Percentiles rank a stretch among this genome's conserved stretches.
Conservation (phyloP, 352 stramenopile species). For the Plasmopara viticola region DNA sequence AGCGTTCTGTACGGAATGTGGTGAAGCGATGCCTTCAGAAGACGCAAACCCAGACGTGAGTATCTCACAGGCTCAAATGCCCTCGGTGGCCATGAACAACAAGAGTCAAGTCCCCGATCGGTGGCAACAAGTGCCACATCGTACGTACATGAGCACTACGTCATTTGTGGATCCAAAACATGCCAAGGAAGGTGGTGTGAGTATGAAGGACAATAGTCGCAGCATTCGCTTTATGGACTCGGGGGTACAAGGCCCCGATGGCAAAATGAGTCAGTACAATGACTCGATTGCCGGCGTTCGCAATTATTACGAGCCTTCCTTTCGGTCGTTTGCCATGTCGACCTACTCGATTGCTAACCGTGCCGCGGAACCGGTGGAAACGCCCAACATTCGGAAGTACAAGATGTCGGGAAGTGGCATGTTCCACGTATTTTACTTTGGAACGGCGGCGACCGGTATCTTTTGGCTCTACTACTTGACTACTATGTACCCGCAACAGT, state of each 20-base stretch:
- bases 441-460: conserved; percentile 53
- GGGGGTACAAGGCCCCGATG: conserved; percentile 75
- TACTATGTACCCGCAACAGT: conserved; percentile 79
- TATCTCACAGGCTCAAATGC: conserved; percentile 85
- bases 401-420: conserved; percentile 82
- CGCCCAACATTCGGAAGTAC: conserved; percentile 88
- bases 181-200: conserved; percentile 56
- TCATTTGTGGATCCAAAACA: conserved; percentile 86
- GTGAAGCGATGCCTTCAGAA: conserved; percentile 76
- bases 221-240: conserved; percentile 87
- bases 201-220: conserved; percentile 67
- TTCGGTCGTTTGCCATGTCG: conserved; percentile 85
- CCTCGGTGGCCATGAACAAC: conserved; percentile 74
- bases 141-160: conserved; percentile 80
- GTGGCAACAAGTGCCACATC: conserved; percentile 82
- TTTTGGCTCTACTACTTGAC: conserved; percentile 79
- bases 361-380: conserved; percentile 79
- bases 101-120: conserved; percentile 67
- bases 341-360: conserved; percentile 88
- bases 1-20: conserved; percentile 86
- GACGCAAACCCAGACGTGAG: conserved; percentile 72
- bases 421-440: conserved; percentile 85
- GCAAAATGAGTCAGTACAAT: conserved; percentile 81
- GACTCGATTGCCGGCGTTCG: conserved; percentile 60
- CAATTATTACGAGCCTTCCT: conserved; percentile 87